These are phyloP conservation scores for Sophora flavescens DNA, from an alignment of 306 rosid species.

Conservation along the genomic window DNA sequence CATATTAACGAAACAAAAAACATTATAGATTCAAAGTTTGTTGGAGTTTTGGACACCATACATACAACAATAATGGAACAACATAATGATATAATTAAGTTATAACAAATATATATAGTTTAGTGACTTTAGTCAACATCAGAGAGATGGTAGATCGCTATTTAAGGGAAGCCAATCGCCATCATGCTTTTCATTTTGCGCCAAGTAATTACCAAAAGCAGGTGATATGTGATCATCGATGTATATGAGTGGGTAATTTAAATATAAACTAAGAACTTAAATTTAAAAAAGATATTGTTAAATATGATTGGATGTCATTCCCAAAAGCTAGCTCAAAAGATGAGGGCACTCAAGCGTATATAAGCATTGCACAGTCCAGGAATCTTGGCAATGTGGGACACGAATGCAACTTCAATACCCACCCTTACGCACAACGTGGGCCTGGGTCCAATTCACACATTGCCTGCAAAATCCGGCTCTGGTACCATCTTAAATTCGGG, in stretches of 20 bases:
- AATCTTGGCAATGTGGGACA: no score
- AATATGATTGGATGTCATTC: no score
- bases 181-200: conserved; percentile 45
- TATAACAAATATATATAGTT: conserved; percentile 3
- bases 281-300: background rate
- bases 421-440: no score
- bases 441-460: no score
- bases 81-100: conserved; percentile 1
- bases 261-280: background rate
- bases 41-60: conserved; percentile 55
- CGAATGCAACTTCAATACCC: no score
- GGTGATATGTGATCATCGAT: conserved; percentile 4
- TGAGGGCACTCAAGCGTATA: no score
- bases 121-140: conserved; percentile 47
- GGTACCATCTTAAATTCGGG: no score
- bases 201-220: conserved; percentile 52
- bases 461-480: no score
- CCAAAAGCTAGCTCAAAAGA: no score
- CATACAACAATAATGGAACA: conserved; percentile 30
- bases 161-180: conserved; percentile 34
- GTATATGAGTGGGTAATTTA: background rate
- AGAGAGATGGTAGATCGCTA: conserved; percentile 28
- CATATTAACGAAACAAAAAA: background rate
- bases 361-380: no score
- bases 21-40: conserved; percentile 56